These are phyloP conservation scores for Exophiala aquamarina DNA, from an alignment of 2,329 filamentous ascomycete genomes.

Conservation along the genomic window DNA sequence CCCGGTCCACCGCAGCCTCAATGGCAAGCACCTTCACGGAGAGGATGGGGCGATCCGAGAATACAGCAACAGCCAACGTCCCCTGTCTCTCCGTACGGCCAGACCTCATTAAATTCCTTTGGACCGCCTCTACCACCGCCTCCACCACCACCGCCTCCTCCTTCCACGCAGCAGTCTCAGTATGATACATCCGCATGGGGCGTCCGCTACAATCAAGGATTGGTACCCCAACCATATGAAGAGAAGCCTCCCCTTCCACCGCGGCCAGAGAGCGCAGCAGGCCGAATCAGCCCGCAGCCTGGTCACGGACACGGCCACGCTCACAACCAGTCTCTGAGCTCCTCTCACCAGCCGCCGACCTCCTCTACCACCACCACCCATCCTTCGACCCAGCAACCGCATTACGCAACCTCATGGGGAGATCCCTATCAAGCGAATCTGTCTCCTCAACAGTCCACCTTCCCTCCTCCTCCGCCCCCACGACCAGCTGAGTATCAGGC, in stretches of 20 bases:
- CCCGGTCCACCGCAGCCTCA: conserved; percentile 27
- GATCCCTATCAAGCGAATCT: conserved; percentile 22
- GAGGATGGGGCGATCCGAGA: conserved; percentile 29
- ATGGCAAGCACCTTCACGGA: conserved; percentile 27
- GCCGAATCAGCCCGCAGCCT: conserved; percentile 18
- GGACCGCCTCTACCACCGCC: conserved; percentile 15
- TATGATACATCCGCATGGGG: conserved; percentile 43
- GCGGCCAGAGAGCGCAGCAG: conserved; percentile 22
- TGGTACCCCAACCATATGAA: conserved; percentile 9
- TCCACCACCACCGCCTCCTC: conserved; percentile 22
- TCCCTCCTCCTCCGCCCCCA: conserved; percentile 42
- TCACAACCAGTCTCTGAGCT: conserved; percentile 1
- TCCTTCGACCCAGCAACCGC: conserved; percentile 18
- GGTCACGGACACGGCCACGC: conserved; percentile 2
- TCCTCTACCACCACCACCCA: background rate
- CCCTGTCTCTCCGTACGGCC: conserved; percentile 16
- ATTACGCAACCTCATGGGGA: conserved; percentile 21
- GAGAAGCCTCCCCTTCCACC: conserved; percentile 27
- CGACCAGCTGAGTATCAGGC: conserved; percentile 40
- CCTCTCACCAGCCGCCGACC: conserved; percentile 18
- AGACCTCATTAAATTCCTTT: conserved; percentile 8
- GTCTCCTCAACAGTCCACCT: conserved; percentile 22
- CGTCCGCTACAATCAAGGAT: conserved; percentile 36
- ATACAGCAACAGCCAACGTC: conserved; percentile 11
- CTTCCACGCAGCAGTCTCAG: conserved; percentile 12